phyloP scores from a whole-genome alignment of 1,284 basidiomycete species.

The Leccinum fallax region DNA sequence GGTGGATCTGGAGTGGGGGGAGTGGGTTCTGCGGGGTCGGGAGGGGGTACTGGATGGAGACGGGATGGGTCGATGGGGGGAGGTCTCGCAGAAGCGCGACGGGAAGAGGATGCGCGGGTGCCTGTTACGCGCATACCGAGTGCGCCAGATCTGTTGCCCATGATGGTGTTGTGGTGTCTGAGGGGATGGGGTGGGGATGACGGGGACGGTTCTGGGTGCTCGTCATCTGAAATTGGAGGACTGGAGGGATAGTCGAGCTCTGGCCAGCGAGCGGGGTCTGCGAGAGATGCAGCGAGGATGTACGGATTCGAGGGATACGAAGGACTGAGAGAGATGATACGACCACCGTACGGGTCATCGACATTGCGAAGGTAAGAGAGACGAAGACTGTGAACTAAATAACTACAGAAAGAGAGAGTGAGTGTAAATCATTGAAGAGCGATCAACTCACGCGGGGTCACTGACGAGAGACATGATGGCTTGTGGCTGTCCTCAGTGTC shows the following conservation, averaged over 20 bases:
- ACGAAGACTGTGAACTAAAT: constrained; percentile 83
- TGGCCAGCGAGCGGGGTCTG: constrained; percentile 81
- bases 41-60: constrained; percentile 6
- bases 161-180: constrained; percentile 86
- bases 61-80: constrained; percentile 8
- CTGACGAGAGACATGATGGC: constrained; percentile 62
- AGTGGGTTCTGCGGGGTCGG: constrained; percentile 29
- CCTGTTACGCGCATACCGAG: constrained; percentile 71
- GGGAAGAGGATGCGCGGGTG: constrained; percentile 52
- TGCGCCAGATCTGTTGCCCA: constrained; percentile 64
- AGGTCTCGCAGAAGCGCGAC: constrained; percentile 44
- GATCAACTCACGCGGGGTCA: constrained; percentile 53
- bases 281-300: constrained; percentile 74
- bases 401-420: constrained; percentile 48
- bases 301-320: constrained; percentile 79
- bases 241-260: constrained; percentile 72
- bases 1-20: constrained; percentile 40
- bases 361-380: constrained; percentile 86
- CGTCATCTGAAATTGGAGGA: constrained; percentile 71
- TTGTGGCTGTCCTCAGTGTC: not conserved
- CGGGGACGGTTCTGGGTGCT: constrained; percentile 47
- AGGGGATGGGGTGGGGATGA: constrained; percentile 55
- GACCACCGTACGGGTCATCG: constrained; percentile 80
- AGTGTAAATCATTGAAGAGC: not conserved
- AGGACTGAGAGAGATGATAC: constrained; percentile 78